Conservation (phyloP, 176 grass and related monocot genomes). For the Pontederia crassipes region DNA sequence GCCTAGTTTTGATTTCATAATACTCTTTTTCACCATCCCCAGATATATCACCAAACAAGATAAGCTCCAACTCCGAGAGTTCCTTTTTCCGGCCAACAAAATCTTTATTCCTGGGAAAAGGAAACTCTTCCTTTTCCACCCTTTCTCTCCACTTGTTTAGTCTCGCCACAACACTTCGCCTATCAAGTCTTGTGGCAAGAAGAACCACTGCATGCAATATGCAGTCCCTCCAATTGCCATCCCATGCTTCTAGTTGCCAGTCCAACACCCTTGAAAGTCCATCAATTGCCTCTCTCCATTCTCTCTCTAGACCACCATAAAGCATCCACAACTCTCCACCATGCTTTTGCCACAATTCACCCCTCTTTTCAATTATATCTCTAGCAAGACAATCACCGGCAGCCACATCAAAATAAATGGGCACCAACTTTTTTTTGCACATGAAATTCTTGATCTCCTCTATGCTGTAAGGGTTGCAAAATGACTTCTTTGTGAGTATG, state of each 20-base stretch:
- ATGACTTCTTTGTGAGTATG: conserved; percentile 89
- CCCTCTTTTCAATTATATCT: conserved; percentile 92
- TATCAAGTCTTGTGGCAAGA: conserved; percentile 69
- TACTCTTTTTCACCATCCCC: conserved; percentile 90
- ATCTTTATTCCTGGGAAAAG: conserved; percentile 60
- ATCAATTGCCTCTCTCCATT: conserved; percentile 90
- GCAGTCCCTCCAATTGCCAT: conserved; percentile 82
- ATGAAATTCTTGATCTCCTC: conserved; percentile 86
- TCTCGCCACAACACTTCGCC: conserved; percentile 77
- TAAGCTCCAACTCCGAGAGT: conserved; percentile 79
- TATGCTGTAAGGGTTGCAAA: conserved; percentile 82
- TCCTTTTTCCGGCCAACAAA: conserved; percentile 94
- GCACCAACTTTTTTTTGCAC: conserved; percentile 65
- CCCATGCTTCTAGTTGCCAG: conserved; percentile 64
- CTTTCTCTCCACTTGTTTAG: conserved; percentile 77
- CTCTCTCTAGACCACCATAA: conserved; percentile 80
- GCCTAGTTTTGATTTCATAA: conserved; percentile 75
- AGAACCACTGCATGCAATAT: conserved; percentile 60
- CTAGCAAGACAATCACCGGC: conserved; percentile 83
- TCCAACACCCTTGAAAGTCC: conserved; percentile 65
- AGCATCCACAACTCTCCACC: conserved; percentile 96
- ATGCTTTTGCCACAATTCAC: conserved; percentile 91
- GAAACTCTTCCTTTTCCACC: conserved; percentile 81
- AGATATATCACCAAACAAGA: conserved; percentile 84
- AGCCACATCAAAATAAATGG: conserved; percentile 83